A percentile compares a stretch with the other conserved stretches of the same genome.
phyloP scores from a whole-genome alignment of 495 filamentous ascomycete genomes.

The Aspergillus baeticus region DNA sequence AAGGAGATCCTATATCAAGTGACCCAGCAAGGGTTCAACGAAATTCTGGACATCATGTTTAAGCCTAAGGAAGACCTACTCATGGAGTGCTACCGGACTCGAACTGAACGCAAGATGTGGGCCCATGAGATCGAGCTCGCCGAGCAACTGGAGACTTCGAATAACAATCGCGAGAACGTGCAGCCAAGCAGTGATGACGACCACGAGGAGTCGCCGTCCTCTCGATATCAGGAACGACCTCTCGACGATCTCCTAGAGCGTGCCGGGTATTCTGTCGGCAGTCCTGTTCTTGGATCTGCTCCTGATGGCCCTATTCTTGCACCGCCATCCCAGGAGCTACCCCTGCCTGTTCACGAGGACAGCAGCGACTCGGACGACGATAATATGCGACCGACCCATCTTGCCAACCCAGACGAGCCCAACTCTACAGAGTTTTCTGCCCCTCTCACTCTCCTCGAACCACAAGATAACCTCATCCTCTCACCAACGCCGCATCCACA shows the following conservation, averaged over 20 bases:
- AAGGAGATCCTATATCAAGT: slow-evolving; percentile 90
- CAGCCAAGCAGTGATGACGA: slow-evolving; percentile 25
- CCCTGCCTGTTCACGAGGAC: slow-evolving; percentile 9
- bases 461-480: slow-evolving; percentile 14
- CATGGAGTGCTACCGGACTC: slow-evolving; percentile 64
- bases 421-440: slow-evolving; percentile 16
- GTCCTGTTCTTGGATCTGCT: slow-evolving; percentile 20
- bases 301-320: slow-evolving; percentile 23
- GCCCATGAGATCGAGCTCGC: slow-evolving; percentile 49
- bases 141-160: slow-evolving; percentile 29
- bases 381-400: slow-evolving; percentile 27
- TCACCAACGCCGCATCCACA: slow-evolving; percentile 19
- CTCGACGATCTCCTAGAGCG: slow-evolving; percentile 50
- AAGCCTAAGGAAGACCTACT: slow-evolving; percentile 75
- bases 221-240: slow-evolving; percentile 21
- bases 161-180: slow-evolving; percentile 12
- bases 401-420: slow-evolving; percentile 22
- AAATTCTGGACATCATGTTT: slow-evolving; percentile 85
- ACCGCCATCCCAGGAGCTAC: slow-evolving; percentile 20
- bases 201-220: slow-evolving; percentile 16
- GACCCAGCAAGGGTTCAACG: slow-evolving; percentile 86
- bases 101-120: slow-evolving; percentile 57
- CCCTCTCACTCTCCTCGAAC: slow-evolving; percentile 14
- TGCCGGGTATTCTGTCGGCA: slow-evolving; percentile 48
- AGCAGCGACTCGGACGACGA: slow-evolving; percentile 16